Evolutionary conservation across 768 basidiomycete species (phyloP), one percentile per base, ranked within the genome.

Genomic region (Hydnomerulius pinastri): DNA sequence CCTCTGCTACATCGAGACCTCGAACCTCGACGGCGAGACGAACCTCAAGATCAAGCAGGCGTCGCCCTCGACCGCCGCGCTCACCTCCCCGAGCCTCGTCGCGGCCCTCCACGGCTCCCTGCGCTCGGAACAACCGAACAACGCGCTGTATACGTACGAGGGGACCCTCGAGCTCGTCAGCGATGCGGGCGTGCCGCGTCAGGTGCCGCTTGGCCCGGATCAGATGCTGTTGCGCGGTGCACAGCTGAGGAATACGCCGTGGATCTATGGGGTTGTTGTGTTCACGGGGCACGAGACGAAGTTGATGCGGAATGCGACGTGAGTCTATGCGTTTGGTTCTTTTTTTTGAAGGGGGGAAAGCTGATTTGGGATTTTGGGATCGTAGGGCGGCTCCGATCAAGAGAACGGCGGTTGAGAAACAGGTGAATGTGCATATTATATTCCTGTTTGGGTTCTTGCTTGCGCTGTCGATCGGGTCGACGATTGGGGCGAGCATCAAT

Each of bases 21-120:
- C 91, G 6, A 99, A 99, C 67, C 78, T 99, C 23, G 97, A 99
- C 62, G 97, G 96, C 21, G 97, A 98, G 74, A 99, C 97, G 4
- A 98, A 98, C 63, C 79, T 99, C 59, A 99, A 98, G 75, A 98
- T 99, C 71, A 99, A 99, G 65, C 94, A 99, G 71, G 91, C 91
- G 0, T 90, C 90, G 3, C 75, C 90, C 1, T 83, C 91, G 28
- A 98, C 94, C 1, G 73, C 89, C 0, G 61, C 77, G 5, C 77
- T 98, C 36, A 92, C 86, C 5, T 82, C 90, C 3, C 94, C 96
- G 1, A 70, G 82, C 6, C 78, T 87, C 9, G 86, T 93, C 35
- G 76, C 79, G 15, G 67, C 81, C 6, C 76, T 99, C 2, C 83
- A 80, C 32, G 97, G 97, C 11, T 84, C 87, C 12, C 75, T 99